A percentile compares a stretch with the other conserved stretches of the same genome.
Evolutionary conservation across 2,329 filamentous ascomycete genomes (phyloP).

Genomic region (Colletotrichum musicola): DNA sequence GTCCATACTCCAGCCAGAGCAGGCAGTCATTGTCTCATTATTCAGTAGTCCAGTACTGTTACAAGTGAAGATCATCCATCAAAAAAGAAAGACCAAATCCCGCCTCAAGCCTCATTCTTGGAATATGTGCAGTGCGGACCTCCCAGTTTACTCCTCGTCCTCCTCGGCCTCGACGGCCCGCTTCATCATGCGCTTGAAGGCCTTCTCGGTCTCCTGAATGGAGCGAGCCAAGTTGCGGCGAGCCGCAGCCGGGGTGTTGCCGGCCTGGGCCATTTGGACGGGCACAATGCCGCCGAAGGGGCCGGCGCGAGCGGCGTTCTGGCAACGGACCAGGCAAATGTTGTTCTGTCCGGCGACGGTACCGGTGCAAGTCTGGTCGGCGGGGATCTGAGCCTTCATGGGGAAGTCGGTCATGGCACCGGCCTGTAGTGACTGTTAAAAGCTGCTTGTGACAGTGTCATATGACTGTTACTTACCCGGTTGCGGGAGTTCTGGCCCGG

Average conservation of each 20-base stretch:
- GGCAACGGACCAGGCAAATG: slow-evolving; percentile 70
- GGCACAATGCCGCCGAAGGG: slow-evolving; percentile 64
- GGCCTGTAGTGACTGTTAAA: slow-evolving; percentile 43
- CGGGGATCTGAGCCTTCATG: slow-evolving; percentile 64
- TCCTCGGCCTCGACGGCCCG: slow-evolving; percentile 36
- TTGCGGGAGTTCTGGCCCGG: slow-evolving; percentile 63
- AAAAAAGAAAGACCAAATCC: slow-evolving; percentile 18
- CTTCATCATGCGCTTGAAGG: slow-evolving; percentile 41
- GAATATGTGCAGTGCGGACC: slow-evolving; percentile 29
- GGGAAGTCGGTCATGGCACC: slow-evolving; percentile 57
- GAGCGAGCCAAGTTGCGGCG: slow-evolving; percentile 38
- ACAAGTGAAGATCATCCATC: slow-evolving; percentile 22
- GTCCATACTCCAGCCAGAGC: slow-evolving; percentile 37
- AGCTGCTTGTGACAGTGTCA: no score
- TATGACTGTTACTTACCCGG: slow-evolving; percentile 45
- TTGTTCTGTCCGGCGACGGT: slow-evolving; percentile 67
- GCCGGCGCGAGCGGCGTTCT: slow-evolving; percentile 67
- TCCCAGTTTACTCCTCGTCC: slow-evolving; percentile 35
- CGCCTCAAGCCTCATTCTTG: slow-evolving; percentile 23
- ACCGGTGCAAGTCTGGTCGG: slow-evolving; percentile 65
- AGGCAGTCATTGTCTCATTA: slow-evolving; percentile 38
- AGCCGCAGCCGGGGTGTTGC: slow-evolving; percentile 34
- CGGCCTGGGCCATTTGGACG: slow-evolving; percentile 33
- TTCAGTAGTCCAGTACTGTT: slow-evolving; percentile 37
- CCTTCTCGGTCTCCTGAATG: slow-evolving; percentile 36